Evolutionary conservation across 805 yeast species (phyloP), one percentile per base, ranked within the genome.

Genomic region (Kodamaea hsintzibuensis): DNA sequence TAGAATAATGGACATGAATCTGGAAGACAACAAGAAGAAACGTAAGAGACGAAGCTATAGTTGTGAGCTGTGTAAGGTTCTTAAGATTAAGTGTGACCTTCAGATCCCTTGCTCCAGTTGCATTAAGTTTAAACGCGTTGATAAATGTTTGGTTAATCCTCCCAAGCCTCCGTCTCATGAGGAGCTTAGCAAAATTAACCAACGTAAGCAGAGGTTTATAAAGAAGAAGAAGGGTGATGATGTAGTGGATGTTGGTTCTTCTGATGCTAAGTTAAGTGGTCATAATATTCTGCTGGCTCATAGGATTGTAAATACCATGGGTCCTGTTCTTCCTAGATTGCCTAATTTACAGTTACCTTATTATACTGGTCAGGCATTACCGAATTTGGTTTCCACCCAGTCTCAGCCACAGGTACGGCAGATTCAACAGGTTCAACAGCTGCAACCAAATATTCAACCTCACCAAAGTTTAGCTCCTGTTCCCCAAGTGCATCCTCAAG

Each of bases 1-100:
- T 37, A 38, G 42, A 38, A 14, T 7, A n/a, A 7, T n/a, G 19
- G 5, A 40, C 22, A 40, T 40, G 45, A 48, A 12, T 30, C 12
- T 22, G 43, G 49, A 44, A 8, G 54, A 51, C 16, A 51, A 22
- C 42, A 51, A 47, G 50, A 53, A 62, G n/a, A 74, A 73, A 57
- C 61, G 80, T 53, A 75, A 73, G 49, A 65, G 85, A 55, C 67
- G 84, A 43, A 76, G 82, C n/a, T 81, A 81, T 60, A 77, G 78
- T 52, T 82, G 85, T 62, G 85, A 84, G 1, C 83, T 82, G 1
- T 82, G 85, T 58, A 79, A 79, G 58, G 63, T 69, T n/a, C 76
- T 78, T 53, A 81, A 82, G 62, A 78, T 80, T 60, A 80, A 79
- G 60, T 82, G 85, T 64, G 83, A 82, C 57, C 72, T 79, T 53